phyloP scores from a whole-genome alignment of 1,139 yeast species.

The Lodderomyces margitis region DNA sequence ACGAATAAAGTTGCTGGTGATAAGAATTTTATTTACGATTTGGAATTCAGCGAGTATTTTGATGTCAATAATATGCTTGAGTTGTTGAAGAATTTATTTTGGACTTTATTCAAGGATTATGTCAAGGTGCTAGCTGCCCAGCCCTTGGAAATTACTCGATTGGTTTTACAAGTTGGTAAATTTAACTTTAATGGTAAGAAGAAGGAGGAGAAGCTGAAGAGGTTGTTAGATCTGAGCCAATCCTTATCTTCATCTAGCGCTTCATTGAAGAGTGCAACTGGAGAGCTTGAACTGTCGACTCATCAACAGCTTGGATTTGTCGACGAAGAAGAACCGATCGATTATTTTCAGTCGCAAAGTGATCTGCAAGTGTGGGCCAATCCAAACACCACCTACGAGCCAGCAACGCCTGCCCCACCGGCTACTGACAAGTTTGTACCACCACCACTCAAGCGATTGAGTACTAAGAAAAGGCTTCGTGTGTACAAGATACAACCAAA shows the following conservation, averaged over 20 bases:
- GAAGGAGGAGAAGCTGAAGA: conserved; percentile 9
- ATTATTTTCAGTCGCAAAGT: conserved; percentile 46
- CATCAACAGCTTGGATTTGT: conserved; percentile 2
- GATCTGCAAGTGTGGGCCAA: conserved; percentile 16
- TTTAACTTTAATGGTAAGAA: conserved; percentile 29
- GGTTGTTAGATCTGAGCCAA: conserved; percentile 13
- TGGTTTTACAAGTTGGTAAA: conserved; percentile 77
- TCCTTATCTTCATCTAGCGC: conserved; percentile 1
- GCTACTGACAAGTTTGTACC: conserved; percentile 4
- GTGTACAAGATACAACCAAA: conserved; percentile 51
- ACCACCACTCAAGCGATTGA: conserved; percentile 7
- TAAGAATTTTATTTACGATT: conserved; percentile 56
- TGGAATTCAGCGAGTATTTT: conserved; percentile 67
- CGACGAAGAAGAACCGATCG: conserved; percentile 54
- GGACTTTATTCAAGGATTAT: conserved; percentile 67
- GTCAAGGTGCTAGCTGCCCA: conserved; percentile 68
- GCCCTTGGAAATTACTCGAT: conserved; percentile 83
- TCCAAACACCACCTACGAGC: conserved; percentile 12
- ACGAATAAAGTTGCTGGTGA: conserved; percentile 16
- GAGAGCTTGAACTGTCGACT: not conserved
- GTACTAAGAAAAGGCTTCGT: conserved; percentile 12
- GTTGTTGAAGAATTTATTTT: conserved; percentile 49
- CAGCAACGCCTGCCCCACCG: conserved; percentile 4
- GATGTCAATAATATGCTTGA: conserved; percentile 58
- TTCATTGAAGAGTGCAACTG: not conserved